Evolutionary conservation across 2,329 filamentous ascomycete genomes (phyloP).

Genomic region (Cercospora janseana): DNA sequence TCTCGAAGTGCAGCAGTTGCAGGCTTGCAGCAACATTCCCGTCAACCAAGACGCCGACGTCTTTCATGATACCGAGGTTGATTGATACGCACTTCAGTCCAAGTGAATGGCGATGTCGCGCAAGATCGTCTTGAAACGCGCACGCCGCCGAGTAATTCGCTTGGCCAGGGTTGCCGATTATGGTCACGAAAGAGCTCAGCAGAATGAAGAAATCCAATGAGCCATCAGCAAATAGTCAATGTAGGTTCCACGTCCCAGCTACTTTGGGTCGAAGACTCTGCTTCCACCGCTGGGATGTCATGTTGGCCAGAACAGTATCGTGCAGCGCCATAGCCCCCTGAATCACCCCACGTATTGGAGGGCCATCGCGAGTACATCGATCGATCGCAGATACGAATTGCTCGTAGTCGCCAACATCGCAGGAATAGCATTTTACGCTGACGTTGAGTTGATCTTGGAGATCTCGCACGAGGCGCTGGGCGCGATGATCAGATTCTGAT

Average conservation of each 20-base stretch:
- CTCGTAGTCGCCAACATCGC: background rate
- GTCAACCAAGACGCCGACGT: conserved; percentile 28
- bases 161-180: conserved; percentile 27
- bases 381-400: background rate
- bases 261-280: conserved; percentile 28
- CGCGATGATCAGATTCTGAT: too few relatives aligned
- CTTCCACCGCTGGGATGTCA: conserved; percentile 25
- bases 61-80: conserved; percentile 34
- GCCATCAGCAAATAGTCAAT: conserved; percentile 17
- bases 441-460: background rate
- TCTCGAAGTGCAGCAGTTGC: background rate
- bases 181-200: conserved; percentile 24
- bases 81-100: conserved; percentile 30
- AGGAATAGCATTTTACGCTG: background rate
- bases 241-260: conserved; percentile 31
- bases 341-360: conserved; percentile 22
- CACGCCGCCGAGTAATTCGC: conserved; percentile 30
- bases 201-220: conserved; percentile 35
- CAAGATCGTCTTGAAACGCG: conserved; percentile 28
- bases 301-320: conserved; percentile 23
- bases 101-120: conserved; percentile 25
- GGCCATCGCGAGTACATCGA: background rate
- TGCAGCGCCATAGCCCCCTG: conserved; percentile 38
- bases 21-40: background rate
- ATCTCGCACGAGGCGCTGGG: too few relatives aligned